Conservation (phyloP, 345 rosid species). For the Populus alba region DNA sequence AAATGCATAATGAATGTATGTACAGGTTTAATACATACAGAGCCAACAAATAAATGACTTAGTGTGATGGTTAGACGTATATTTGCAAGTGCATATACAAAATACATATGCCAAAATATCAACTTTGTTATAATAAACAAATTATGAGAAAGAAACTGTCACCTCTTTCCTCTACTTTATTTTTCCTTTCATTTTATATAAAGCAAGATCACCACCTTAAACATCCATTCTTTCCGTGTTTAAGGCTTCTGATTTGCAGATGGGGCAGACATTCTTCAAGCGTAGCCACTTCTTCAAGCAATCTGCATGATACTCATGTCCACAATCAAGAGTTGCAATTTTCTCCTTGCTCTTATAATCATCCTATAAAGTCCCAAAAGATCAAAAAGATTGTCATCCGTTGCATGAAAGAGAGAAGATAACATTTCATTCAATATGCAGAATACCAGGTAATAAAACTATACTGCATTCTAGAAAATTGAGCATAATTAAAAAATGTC, state of each 20-base stretch:
- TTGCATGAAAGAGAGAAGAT: neutral
- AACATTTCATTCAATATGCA: neutral
- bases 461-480: neutral
- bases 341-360: constrained; percentile 49
- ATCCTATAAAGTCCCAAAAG: constrained; percentile 44
- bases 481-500: neutral
- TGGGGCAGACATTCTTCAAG: constrained; percentile 78
- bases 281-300: constrained; percentile 89
- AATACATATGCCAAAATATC: constrained; percentile 38
- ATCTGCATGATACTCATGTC: constrained; percentile 69
- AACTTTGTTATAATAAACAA: constrained; percentile 31
- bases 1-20: constrained; percentile 22
- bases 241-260: constrained; percentile 85
- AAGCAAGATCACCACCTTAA: constrained; percentile 5
- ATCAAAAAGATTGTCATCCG: neutral
- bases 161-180: constrained; percentile 21
- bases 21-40: constrained; percentile 33
- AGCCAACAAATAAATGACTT: constrained; percentile 38
- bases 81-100: constrained; percentile 46
- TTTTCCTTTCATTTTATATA: neutral
- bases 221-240: constrained; percentile 11
- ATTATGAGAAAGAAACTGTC: constrained; percentile 21
- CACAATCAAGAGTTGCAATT: constrained; percentile 68
- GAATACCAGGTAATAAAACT: neutral
- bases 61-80: constrained; percentile 36